Base-by-base conservation (phyloP, 176 grass and related monocot species). In the Carex myosuroides region DNA sequence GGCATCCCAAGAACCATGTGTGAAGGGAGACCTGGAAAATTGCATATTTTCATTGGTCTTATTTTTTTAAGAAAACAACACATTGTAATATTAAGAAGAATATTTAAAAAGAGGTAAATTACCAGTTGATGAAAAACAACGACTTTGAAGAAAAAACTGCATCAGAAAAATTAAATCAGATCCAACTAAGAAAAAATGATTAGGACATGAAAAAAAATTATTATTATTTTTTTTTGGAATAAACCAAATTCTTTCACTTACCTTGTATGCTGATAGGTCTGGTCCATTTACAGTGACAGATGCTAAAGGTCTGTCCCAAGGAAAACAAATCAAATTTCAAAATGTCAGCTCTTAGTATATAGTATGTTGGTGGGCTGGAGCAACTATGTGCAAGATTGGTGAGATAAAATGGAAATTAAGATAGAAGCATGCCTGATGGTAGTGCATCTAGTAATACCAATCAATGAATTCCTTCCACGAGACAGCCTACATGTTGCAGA, bases 1-100 rank as follows among this genome's bases (percentile, higher is more conserved):
- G 96, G 93, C 96, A 98, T 98, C 70, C 88, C 92, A 63, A 95
- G 83, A 83, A 98, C 91, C 50, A 93, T 81, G 84, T 95, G 93
- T 61, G 91, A 85, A 66, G 96, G 88, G 84, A 93, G 86, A 80
- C 85, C 96, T 95, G 83, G 14, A 64, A 0, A 76, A 83, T 68
- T 83, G 3, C 37, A 83, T 54, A 29, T 10, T 53, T 77, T 50
- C 53, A 68, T 68, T 77, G 26, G 46, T 55, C 46, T 17, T 54
- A 10, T 82, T 64, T 48, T 83, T 46, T 68, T 18, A 79, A 55
- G 30, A 79, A 41, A 67, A 80, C 44, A 22, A 66, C 29, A 22
- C 9, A 55, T 67, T 53, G 20, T 58, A 55, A 72, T 22, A 64
- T 59, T 26, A n/a, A 65, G 39, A 72, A 52, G 17, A 83, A 18